These are phyloP conservation scores for Pistacia integerrima DNA, from an alignment of 345 rosid genomes.

Conservation along the genomic window DNA sequence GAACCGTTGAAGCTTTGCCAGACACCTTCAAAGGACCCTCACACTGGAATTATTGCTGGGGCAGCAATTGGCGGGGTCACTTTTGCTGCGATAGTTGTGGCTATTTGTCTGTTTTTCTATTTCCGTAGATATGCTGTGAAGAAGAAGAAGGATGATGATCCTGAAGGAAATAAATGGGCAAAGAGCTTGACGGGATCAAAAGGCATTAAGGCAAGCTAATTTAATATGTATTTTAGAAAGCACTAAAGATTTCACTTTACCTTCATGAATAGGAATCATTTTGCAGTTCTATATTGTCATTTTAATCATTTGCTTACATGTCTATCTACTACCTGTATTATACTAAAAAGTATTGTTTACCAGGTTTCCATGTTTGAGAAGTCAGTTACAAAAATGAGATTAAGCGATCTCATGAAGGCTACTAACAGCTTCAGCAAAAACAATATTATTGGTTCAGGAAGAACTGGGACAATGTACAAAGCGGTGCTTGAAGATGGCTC, in stretches of 20 bases:
- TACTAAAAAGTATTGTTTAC: constrained; percentile 23
- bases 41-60: constrained; percentile 47
- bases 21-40: constrained; percentile 26
- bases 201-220: constrained; percentile 63
- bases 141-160: constrained; percentile 85
- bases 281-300: background rate
- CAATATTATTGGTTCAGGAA: constrained; percentile 79
- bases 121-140: constrained; percentile 48
- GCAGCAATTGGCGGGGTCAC: constrained; percentile 77
- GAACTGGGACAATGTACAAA: constrained; percentile 83
- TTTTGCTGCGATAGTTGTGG: constrained; percentile 59
- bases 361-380: constrained; percentile 94
- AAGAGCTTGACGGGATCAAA: constrained; percentile 67
- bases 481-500: constrained; percentile 79
- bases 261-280: background rate
- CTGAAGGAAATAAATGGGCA: constrained; percentile 92
- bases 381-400: constrained; percentile 68
- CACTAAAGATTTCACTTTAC: constrained; percentile 8
- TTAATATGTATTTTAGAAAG: constrained; percentile 11
- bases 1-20: constrained; percentile 45
- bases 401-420: constrained; percentile 88
- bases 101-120: constrained; percentile 50
- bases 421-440: constrained; percentile 77
- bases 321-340: background rate
- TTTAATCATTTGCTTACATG: background rate